These are phyloP conservation scores for Skeletonema menzelii DNA, from an alignment of 108 stramenopile species.

Conservation along the genomic window DNA sequence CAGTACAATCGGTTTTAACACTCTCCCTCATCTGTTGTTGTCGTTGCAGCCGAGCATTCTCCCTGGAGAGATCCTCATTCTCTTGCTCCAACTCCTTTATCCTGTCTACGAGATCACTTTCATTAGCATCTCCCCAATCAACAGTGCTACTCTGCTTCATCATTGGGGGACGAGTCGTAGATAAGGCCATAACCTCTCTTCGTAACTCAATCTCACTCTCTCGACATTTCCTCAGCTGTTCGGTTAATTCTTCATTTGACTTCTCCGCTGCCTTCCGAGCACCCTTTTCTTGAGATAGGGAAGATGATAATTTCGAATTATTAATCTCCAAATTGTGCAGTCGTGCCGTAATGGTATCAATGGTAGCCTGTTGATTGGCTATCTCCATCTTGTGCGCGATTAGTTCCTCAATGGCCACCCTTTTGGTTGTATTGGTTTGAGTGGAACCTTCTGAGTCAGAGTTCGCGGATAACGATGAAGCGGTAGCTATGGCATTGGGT, in stretches of 20 bases:
- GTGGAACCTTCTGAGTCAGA: background rate
- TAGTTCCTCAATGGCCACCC: background rate
- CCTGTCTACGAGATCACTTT: background rate
- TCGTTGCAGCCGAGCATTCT: background rate
- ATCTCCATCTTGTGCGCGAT: background rate
- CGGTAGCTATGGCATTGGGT: background rate
- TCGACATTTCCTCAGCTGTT: background rate
- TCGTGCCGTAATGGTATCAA: background rate
- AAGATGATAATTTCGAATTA: background rate
- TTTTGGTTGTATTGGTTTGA: background rate
- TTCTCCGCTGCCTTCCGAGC: background rate
- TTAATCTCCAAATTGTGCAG: background rate
- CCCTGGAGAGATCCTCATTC: background rate
- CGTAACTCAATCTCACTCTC: background rate
- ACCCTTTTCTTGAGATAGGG: background rate
- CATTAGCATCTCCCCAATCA: background rate
- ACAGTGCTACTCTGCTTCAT: background rate
- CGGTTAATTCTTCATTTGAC: background rate
- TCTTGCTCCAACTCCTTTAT: background rate
- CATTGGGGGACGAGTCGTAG: background rate
- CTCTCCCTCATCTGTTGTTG: background rate
- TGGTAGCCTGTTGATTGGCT: background rate
- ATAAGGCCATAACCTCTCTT: background rate
- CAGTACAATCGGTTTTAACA: background rate
- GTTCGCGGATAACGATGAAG: background rate